Evolutionary conservation across 1,284 basidiomycete species (phyloP), one percentile per base, ranked within the genome.

Genomic region (Hypsizygus ulmarius): DNA sequence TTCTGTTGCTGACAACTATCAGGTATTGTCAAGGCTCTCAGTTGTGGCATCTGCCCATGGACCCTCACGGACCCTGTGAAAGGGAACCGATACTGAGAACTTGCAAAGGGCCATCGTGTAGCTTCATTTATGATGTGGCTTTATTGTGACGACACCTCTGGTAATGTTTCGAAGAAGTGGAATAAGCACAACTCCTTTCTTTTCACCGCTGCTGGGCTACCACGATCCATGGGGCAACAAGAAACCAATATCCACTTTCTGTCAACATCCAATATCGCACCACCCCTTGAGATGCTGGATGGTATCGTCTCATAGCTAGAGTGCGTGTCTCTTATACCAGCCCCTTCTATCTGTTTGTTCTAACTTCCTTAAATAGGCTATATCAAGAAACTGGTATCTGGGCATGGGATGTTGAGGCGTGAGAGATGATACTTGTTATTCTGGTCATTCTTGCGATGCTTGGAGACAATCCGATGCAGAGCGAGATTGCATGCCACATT

Each of bases 391-490:
- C 57, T 15, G 70, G 70, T 0, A 57, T 73, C 1, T 66, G 63
- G 60, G 69, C 66, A 0, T 73, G 63, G 62, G 70, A 74, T 45
- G 60, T 53, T 38, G 45, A 49, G 1, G 10, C 41, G 0, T 32
- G 65, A 0, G 64, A 69, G 39, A 32, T 34, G 2, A 61, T 72
- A 0, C 59, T 74, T 5, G n/a, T 71, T 0, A 48, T 74, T 1
- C 64, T 65, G 1, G 59, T 29, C 1, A 58, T 69, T 0, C 55
- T 73, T 2, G 72, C 69, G 0, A 45, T 73, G 2, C 60, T 68
- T 1, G 69, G 72, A 0, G 70, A 75, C 48, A 74, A 74, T 52
- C 72, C 71, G 0, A 76, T 74, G 74, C 68, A 72, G 40, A 73
- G 72, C 39, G 69, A 74, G 45, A 57, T 75, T 43, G 60, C 68